These are phyloP conservation scores for Citrus mangshanensis DNA, from an alignment of 345 rosid species.

Conservation along the genomic window DNA sequence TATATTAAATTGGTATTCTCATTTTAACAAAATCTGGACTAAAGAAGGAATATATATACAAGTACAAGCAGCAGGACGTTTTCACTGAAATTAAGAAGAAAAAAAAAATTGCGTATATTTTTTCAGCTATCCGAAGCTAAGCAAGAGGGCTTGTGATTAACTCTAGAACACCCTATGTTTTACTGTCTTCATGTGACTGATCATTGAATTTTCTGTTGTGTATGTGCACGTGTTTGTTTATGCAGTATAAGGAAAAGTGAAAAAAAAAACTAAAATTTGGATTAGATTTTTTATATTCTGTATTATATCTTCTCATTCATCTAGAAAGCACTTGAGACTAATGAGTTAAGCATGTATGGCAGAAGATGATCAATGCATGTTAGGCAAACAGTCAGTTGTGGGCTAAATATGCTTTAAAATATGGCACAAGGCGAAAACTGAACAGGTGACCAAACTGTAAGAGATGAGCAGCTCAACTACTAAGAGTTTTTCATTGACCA, in stretches of 20 bases:
- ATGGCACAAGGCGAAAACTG: constrained; percentile 9
- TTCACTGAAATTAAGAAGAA: too few species aligned
- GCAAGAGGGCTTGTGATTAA: too few species aligned
- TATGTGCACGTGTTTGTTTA: not conserved
- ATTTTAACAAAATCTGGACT: too few species aligned
- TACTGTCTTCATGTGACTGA: not conserved
- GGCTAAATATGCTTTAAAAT: not conserved
- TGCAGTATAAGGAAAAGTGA: not conserved
- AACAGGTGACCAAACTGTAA: constrained; percentile 26
- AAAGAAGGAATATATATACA: too few species aligned
- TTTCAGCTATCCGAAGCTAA: too few species aligned
- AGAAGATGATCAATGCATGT: constrained; percentile 1
- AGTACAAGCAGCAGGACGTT: too few species aligned
- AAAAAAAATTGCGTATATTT: too few species aligned
- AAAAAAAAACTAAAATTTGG: too few species aligned
- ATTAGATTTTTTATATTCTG: not conserved
- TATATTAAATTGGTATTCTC: too few species aligned
- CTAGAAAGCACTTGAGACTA: constrained; percentile 1
- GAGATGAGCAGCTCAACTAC: constrained; percentile 38
- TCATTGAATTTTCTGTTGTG: not conserved
- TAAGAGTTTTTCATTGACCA: not conserved
- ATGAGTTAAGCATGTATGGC: not conserved
- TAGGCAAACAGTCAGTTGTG: constrained; percentile 24
- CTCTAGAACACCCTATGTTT: too few species aligned
- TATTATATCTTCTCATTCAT: not conserved